Conservation (phyloP, 352 stramenopile genomes). For the Phytophthora lateralis region DNA sequence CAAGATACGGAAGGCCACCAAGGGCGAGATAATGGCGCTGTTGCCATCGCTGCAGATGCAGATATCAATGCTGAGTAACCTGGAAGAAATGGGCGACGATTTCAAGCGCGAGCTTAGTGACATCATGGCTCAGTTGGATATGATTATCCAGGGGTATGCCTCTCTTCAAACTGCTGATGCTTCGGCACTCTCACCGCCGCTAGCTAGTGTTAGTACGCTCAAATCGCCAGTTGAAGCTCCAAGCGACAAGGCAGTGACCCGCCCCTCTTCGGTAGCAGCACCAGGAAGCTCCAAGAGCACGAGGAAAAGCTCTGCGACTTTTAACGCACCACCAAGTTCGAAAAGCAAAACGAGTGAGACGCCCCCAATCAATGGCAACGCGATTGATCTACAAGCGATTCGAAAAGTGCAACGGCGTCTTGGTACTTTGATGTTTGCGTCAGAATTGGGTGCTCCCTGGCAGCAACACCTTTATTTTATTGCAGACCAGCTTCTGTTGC, state of each 20-base stretch:
- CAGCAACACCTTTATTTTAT: conserved; percentile 60
- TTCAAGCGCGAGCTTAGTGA: conserved; percentile 66
- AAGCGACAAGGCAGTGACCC: conserved; percentile 6
- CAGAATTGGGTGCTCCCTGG: conserved; percentile 60
- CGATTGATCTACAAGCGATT: conserved; percentile 77
- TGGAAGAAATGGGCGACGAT: conserved; percentile 55
- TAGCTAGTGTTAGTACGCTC: conserved; percentile 4
- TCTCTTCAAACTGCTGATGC: conserved; percentile 13
- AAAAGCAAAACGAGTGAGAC: conserved; percentile 19
- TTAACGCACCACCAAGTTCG: conserved; percentile 5
- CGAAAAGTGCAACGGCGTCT: conserved; percentile 81
- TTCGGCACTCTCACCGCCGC: neutral
- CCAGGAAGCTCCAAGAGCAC: conserved; percentile 14
- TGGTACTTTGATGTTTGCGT: conserved; percentile 71
- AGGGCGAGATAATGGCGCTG: conserved; percentile 74
- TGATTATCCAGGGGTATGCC: conserved; percentile 46
- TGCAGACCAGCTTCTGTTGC: conserved; percentile 57
- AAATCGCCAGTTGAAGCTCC: conserved; percentile 12
- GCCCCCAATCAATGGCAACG: conserved; percentile 4
- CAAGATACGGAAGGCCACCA: conserved; percentile 79
- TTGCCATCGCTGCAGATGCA: conserved; percentile 70
- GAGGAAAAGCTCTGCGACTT: conserved; percentile 18
- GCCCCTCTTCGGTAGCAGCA: neutral
- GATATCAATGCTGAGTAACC: conserved; percentile 47
- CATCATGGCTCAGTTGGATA: conserved; percentile 48